Conservation (phyloP, 768 basidiomycete species). For the Hortiboletus flavorubellus region DNA sequence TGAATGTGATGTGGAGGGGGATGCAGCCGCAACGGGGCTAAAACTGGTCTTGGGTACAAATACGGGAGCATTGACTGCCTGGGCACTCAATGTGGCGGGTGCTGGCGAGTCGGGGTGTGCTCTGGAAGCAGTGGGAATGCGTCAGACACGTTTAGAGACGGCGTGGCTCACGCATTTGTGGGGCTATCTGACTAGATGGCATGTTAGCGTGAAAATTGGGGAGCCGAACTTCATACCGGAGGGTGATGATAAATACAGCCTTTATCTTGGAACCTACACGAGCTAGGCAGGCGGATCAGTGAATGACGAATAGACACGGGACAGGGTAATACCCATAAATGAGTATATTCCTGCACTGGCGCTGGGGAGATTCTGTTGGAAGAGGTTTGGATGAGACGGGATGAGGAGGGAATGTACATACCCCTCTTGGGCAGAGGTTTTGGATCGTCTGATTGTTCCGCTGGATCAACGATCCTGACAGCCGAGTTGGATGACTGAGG, state of each 20-base stretch:
- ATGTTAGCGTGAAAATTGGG: conserved; percentile 11
- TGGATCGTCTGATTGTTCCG: conserved; percentile 37
- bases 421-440: conserved; percentile 53
- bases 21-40: conserved; percentile 25
- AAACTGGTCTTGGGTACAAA: conserved; percentile 74
- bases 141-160: not conserved
- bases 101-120: conserved; percentile 45
- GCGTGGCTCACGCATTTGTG: conserved; percentile 26
- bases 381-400: conserved; percentile 2
- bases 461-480: conserved; percentile 70
- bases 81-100: conserved; percentile 45
- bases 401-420: conserved; percentile 29
- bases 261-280: conserved; percentile 83
- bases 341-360: conserved; percentile 86
- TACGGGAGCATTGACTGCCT: conserved; percentile 79
- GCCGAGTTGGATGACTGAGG: conserved; percentile 57
- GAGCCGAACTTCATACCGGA: conserved; percentile 39
- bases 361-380: conserved; percentile 58
- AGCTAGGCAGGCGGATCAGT: conserved; percentile 40
- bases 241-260: conserved; percentile 86
- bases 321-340: conserved; percentile 72
- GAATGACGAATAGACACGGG: not conserved
- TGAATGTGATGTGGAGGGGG: conserved; percentile 23
- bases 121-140: conserved; percentile 21
- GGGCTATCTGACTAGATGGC: conserved; percentile 18